phyloP scores from a whole-genome alignment of 495 filamentous ascomycete genomes.

The Bacidia gigantensis region DNA sequence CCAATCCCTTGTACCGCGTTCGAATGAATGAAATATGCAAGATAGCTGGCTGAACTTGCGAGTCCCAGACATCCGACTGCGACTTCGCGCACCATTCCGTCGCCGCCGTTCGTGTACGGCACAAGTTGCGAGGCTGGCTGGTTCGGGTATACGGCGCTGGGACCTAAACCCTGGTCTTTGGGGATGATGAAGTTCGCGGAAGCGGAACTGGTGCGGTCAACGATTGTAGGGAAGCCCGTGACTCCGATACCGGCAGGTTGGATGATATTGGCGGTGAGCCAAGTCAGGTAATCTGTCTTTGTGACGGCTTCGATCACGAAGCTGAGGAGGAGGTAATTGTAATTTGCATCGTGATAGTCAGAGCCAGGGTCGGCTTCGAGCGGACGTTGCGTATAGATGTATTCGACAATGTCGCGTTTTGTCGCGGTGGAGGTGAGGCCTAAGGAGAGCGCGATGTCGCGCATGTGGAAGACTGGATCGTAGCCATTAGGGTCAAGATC shows the following conservation, averaged over 20 bases:
- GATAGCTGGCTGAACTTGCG: neutral
- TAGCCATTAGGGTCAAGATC: neutral
- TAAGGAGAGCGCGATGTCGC: neutral
- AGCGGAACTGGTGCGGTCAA: neutral
- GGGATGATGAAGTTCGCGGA: neutral
- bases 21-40: neutral
- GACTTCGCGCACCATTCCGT: neutral
- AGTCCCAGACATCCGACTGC: neutral
- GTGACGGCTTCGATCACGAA: too few relatives aligned
- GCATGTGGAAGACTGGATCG: neutral
- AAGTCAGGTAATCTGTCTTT: neutral
- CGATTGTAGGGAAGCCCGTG: neutral
- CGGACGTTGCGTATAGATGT: too few relatives aligned
- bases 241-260: neutral
- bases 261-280: neutral
- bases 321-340: too few relatives aligned
- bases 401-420: neutral
- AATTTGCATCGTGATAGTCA: too few relatives aligned
- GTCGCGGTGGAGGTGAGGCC: neutral
- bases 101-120: neutral
- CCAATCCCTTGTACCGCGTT: neutral
- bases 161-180: neutral
- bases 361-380: too few relatives aligned
- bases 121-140: neutral
- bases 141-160: neutral